phyloP scores from a whole-genome alignment of 2,329 filamentous ascomycete genomes.

The Zymoseptoria passerinii region DNA sequence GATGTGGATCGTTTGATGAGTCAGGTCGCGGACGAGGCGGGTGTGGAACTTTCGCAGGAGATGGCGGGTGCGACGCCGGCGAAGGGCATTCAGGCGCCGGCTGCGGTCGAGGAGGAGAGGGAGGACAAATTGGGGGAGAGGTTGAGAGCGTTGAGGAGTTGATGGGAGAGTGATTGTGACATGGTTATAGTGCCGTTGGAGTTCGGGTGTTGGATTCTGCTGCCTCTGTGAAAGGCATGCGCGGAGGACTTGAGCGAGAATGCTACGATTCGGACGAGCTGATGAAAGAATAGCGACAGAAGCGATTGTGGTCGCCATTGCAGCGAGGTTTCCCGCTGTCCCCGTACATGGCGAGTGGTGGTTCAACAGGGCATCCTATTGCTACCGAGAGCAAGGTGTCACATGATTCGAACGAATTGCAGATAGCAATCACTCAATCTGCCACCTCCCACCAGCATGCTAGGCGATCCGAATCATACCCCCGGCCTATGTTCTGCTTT shows the following conservation, averaged over 20 bases:
- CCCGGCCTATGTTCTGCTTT: not conserved
- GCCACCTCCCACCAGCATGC: not conserved
- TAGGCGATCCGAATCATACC: not conserved
- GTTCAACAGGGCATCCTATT: too few relatives aligned
- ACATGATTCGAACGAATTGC: not conserved
- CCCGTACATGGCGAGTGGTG: too few relatives aligned
- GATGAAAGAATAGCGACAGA: not conserved
- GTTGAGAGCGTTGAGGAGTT: constrained; percentile 46
- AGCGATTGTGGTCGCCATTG: not conserved
- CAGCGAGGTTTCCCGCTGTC: not conserved
- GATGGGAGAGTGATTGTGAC: constrained; percentile 5
- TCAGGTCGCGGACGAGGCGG: constrained; percentile 80
- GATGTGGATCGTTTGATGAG: constrained; percentile 79
- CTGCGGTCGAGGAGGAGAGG: constrained; percentile 59
- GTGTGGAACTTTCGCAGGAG: constrained; percentile 71
- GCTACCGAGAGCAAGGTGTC: not conserved
- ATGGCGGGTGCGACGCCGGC: constrained; percentile 53
- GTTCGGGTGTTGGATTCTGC: not conserved
- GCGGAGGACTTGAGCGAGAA: not conserved
- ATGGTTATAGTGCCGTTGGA: not conserved
- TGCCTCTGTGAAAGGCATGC: not conserved
- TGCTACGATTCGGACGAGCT: not conserved
- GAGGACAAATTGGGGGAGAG: constrained; percentile 63
- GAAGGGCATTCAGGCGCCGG: constrained; percentile 48
- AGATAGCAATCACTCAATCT: not conserved